Evolutionary conservation across 169 alveolate species (phyloP), one percentile per base, ranked within the genome.

Genomic region (Plasmodium blacklocki): DNA sequence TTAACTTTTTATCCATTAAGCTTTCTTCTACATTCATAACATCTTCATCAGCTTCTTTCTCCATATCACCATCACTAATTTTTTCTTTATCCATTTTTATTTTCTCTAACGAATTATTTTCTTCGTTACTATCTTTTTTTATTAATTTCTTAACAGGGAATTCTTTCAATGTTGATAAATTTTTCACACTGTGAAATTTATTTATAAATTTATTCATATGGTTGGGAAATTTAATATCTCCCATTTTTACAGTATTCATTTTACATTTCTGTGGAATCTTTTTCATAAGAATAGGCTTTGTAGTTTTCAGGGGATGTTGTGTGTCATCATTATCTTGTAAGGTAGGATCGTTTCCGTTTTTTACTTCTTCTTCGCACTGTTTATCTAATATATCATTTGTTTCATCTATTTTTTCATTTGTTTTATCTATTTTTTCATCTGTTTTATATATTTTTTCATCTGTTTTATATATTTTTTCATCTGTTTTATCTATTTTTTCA

Each of bases 101-200:
- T 56, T 56, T 56, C 21, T 56, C 64, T 56, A 56, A 9, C 21
- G 19, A 18, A 12, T 56, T 62, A 62, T 23, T 15, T 5, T n/a
- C 26, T 18, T 26, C 80, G 54, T 5, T 23, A 3, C 21, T 39
- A 18, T 59, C 63, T 49, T 2, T 49, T 1, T 15, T 18, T 43
- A 18, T 47, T 5, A 1, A 49, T 21, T 71, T 71, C 23, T 71
- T 71, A 23, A 47, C 18, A 3, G 80, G 80, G 4, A 71, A 71
- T 50, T 50, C 66, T 71, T 71, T 71, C 52, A 23, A 71, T 12
- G 66, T 47, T 71, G 66, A 47, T 50, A 71, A 9, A 29, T 23
- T 71, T 71, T 71, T 71, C 21, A 71, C 21, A 14, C 3, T 71
- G 11, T 71, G 45, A 8, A 71, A 18, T 21, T 71, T 45, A 49